A percentile compares a stretch with the other conserved stretches of the same genome.
Evolutionary conservation across 208 protist species (phyloP).

Genomic region (Trypanosoma avium): DNA sequence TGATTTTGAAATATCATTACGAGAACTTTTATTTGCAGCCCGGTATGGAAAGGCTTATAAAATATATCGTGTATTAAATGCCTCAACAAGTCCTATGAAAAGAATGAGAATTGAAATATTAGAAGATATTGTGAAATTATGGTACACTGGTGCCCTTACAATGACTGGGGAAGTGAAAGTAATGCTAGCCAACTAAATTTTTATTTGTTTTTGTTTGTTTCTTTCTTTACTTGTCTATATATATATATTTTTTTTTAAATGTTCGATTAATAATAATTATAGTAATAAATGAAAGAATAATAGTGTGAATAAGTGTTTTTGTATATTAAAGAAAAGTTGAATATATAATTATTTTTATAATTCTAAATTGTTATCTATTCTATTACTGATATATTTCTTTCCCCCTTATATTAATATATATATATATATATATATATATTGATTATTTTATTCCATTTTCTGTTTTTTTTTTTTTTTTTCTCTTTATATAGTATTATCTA

Average conservation of each 20-base stretch:
- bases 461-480: no score
- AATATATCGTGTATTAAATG: slow-evolving; percentile 78
- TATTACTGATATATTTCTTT: no score
- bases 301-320: no score
- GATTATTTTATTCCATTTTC: no score
- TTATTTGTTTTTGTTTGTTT: background rate
- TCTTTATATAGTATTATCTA: no score
- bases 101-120: slow-evolving; percentile 57
- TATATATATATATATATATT: no score
- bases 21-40: slow-evolving; percentile 80
- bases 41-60: slow-evolving; percentile 65
- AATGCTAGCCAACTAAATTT: slow-evolving; percentile 35
- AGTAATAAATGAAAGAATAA: no score
- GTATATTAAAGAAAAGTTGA: no score
- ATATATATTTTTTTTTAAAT: slow-evolving; percentile 10
- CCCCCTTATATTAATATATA: no score
- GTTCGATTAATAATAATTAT: no score
- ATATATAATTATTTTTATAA: no score
- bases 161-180: slow-evolving; percentile 78
- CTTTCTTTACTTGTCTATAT: slow-evolving; percentile 8
- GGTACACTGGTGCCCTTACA: slow-evolving; percentile 59
- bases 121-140: slow-evolving; percentile 58
- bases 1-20: slow-evolving; percentile 82
- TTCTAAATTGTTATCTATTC: no score
- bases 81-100: slow-evolving; percentile 43